Base-by-base conservation (phyloP, 2,329 filamentous ascomycete genomes). In the Metarhizium humberi region DNA sequence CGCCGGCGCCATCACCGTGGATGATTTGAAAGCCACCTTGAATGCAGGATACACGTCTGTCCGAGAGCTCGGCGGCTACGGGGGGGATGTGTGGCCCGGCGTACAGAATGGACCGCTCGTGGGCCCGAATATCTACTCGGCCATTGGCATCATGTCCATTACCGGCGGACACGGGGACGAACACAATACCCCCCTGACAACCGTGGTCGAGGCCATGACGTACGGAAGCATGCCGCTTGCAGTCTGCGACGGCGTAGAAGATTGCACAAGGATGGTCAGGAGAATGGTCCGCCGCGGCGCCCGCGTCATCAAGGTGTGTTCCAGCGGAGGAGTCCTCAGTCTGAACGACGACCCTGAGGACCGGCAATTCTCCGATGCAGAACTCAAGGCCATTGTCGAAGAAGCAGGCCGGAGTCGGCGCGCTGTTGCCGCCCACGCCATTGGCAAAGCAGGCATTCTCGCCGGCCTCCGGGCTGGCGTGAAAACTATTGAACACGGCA, bases 1-100 rank as follows among this genome's bases (percentile, higher is more conserved):
- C 10, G 56, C 45, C 4, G 59, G 59, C 20, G 59, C 59, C 29
- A 32, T 61, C 18, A 57, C 58, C 10, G 56, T 56, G 2, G 55
- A 60, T 6, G 59, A 67, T 5, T 71, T 71, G 60, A 70, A 69
- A 67, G 66, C 69, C 55, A 68, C 70, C 0, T 55, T 74, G 6
- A 69, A 73, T 64, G 67, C 70, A 5, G 78, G 78, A 6, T 79
- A 78, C 66, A 80, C 78, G 0, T 76, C 73, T 11, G 68, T 80
- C 3, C 68, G 77, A 18, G 78, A 80, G 58, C 63, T 78, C 11
- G 75, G 68, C 1, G 77, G 77, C 0, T 77, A 71, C 56, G 75
- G 67, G 1, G 69, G 73, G 4, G 75, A 79, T 46, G 61, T 78
- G 11, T 64, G 68, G 4, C 65, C 66, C 4, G 71, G 71, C 0